Evolutionary conservation across 2,329 filamentous ascomycete species (phyloP), one percentile per base, ranked within the genome.

Genomic region (Cladosporium sp.): DNA sequence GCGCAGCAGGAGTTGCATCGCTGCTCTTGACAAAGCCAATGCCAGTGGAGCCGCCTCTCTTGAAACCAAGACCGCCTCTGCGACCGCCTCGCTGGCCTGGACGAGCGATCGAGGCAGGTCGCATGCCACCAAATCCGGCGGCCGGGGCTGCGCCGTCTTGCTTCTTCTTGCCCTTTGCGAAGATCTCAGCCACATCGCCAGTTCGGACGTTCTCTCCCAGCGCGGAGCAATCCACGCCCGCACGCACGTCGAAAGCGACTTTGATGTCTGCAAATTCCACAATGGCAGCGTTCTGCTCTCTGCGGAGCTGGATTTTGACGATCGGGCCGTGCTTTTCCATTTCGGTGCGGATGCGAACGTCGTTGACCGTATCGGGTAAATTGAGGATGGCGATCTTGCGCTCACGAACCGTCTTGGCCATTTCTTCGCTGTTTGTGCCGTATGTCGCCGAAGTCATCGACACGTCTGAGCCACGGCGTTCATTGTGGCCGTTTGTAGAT

Each of bases 291-390:
- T 85, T 84, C 55, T 95, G 88, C 53, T 89, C 82, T 1, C 90
- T 89, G 39, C 89, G 84, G 9, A 96, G 76, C 11, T 86, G 77
- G 3, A 97, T 77, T 67, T 91, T 92, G 56, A 84, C 76, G 19
- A 96, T 76, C 1, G 77, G 69, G 1, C 89, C 90, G 39, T 84
- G 78, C 1, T 82, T 78, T 59, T 89, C 85, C 7, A 87, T 83
- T 2, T 95, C 73, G 0, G 83, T 78, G 39, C 82, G 82, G 49
- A 99, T 82, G 24, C 91, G 88, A 1, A 87, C 83, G 62, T 95
- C 89, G 57, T 95, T 96, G 61, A 97, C 82, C 0, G 91, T 97
- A 63, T 97, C 93, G 0, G 93, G 89, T 1, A 99, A 75, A 55
- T 91, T 86, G 70, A 96, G 81, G 22, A 99, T 74, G 8, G 85